These are phyloP conservation scores for Saussurea involucrata DNA, from an alignment of 129 eudicot species.

Conservation along the genomic window DNA sequence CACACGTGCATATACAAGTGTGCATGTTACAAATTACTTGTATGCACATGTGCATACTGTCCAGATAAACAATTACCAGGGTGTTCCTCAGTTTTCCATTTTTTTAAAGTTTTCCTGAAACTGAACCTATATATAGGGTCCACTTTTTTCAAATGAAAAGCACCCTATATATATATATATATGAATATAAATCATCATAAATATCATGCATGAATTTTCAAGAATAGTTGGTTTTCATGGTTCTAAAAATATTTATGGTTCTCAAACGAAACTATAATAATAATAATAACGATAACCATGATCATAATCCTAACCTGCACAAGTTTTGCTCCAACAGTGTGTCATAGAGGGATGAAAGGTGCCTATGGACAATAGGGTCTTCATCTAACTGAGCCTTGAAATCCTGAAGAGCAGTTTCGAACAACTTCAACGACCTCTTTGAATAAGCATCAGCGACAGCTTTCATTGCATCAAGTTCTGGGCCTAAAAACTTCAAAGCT, in stretches of 20 bases:
- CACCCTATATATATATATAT: not conserved
- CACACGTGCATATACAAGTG: no score
- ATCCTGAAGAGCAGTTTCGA: constrained; percentile 62
- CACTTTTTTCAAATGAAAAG: no score
- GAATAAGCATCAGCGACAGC: constrained; percentile 83
- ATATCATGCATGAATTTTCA: not conserved
- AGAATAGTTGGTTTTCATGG: not conserved
- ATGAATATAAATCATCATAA: not conserved
- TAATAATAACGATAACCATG: not conserved
- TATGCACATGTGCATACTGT: no score
- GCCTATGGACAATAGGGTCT: constrained; percentile 83
- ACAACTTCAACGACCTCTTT: constrained; percentile 61
- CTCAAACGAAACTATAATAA: not conserved
- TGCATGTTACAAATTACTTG: no score
- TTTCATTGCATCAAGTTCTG: constrained; percentile 86
- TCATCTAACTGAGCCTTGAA: constrained; percentile 70
- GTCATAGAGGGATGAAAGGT: constrained; percentile 62
- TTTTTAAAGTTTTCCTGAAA: no score
- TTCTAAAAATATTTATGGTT: not conserved
- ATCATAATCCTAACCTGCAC: constrained; percentile 46
- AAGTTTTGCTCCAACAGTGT: constrained; percentile 65
- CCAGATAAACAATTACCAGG: no score
- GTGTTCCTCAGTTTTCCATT: no score
- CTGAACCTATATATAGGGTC: no score
- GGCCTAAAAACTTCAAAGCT: constrained; percentile 65